Base-by-base conservation (phyloP, 2,329 filamentous ascomycete genomes). In the Rutstroemia sp. region DNA sequence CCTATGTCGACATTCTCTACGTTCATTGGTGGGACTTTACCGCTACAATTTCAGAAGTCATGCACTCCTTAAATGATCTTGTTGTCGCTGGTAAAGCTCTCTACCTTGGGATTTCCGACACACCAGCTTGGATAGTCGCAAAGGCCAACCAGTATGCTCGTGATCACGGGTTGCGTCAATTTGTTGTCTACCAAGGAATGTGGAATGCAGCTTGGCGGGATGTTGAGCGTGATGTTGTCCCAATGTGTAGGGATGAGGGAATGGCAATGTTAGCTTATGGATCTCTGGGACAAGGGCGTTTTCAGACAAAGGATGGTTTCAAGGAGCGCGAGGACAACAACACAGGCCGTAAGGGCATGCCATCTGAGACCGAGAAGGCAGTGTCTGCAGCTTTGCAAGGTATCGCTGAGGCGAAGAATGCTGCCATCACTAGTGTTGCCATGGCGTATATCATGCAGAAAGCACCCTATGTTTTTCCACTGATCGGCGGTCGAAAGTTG, bases 361-460 rank as follows among this genome's bases (percentile, higher is more conserved):
- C 79, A 58, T 74, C 72, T 3, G 77, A 80, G 27, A 72, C 78
- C 0, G 78, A 81, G 56, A 70, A 67, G 6, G 75, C 75, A 53
- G 74, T 83, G 37, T 19, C 0, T 12, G 55, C 39, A 23, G 51
- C 45, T 1, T 16, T 90, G 0, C 82, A 79, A 25, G 76, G 81
- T 62, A 77, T 88, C 7, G 82, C 80, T 0, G 74, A 75, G 7
- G 73, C 77, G 58, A 79, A 84, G 62, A 77, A 78, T 1, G 73
- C 77, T 1, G 73, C 77, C 34, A 76, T 88, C 49, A 86, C 83
- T 4, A 79, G 79, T 39, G 72, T 88, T 37, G 87, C 87, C 8
- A 71, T 91, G 23, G 87, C 87, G 2, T 91, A 91, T 66, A 82
- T 90, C 14, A 79, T 88, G 77, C 78, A 82, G 61, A 90, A 90